A percentile compares a stretch with the other conserved stretches of the same genome.
Evolutionary conservation across 768 basidiomycete species (phyloP).

Genomic region (Tricholoma flavovirens): DNA sequence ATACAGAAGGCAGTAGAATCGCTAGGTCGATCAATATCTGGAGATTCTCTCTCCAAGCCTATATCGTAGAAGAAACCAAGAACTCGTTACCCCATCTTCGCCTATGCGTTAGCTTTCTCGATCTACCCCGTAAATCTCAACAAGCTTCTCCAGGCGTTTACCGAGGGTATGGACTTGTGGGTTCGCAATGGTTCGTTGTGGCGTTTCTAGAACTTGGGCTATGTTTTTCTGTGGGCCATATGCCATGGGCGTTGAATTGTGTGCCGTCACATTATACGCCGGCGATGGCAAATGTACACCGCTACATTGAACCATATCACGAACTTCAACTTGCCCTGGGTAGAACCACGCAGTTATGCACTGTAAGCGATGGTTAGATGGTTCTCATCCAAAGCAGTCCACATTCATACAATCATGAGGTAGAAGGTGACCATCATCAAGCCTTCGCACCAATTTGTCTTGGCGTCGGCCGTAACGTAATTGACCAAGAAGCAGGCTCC

Average conservation of each 20-base stretch:
- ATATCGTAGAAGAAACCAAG: slow-evolving; percentile 1
- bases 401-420: slow-evolving; percentile 46
- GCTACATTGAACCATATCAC: slow-evolving; percentile 21
- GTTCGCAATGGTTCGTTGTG: background rate
- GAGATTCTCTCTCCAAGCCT: slow-evolving; percentile 22
- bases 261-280: slow-evolving; percentile 7
- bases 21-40: slow-evolving; percentile 47
- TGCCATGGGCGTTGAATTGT: slow-evolving; percentile 2
- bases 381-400: background rate
- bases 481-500: slow-evolving; percentile 73
- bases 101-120: background rate
- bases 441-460: slow-evolving; percentile 78
- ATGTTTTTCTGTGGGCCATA: background rate
- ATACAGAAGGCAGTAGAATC: slow-evolving; percentile 49
- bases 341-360: slow-evolving; percentile 30
- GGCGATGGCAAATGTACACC: slow-evolving; percentile 12
- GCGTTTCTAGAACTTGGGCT: background rate
- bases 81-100: background rate
- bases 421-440: slow-evolving; percentile 61
- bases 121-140: slow-evolving; percentile 14
- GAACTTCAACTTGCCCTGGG: slow-evolving; percentile 28
- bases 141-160: slow-evolving; percentile 12
- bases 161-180: slow-evolving; percentile 8
- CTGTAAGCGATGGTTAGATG: slow-evolving; percentile 5
- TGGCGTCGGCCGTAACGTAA: slow-evolving; percentile 68